A percentile compares a stretch with the other conserved stretches of the same genome.
Conservation (phyloP, 1,284 basidiomycete genomes). For the Ustilago curta region DNA sequence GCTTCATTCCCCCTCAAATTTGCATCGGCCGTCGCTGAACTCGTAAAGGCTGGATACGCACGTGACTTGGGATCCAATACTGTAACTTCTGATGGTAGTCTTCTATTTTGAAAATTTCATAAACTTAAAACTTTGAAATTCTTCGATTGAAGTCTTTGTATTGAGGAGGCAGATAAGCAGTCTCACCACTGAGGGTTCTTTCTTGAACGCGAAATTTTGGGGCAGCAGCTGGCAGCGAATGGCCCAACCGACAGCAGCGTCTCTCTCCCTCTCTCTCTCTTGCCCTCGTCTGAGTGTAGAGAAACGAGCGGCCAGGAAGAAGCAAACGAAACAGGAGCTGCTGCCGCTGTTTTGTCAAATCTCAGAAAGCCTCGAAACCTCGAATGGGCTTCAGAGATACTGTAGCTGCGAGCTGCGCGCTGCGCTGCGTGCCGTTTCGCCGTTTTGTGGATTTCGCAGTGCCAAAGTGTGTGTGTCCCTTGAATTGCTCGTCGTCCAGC, state of each 20-base stretch:
- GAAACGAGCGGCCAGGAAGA: not conserved
- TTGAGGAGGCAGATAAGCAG: not conserved
- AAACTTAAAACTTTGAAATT: too few species aligned
- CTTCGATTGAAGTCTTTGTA: not conserved
- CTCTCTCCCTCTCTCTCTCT: too few species aligned
- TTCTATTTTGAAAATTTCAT: not conserved
- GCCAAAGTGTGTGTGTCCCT: slow-evolving; percentile 14
- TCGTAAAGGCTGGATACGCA: too few species aligned
- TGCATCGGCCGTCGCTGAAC: not conserved
- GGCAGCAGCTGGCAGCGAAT: not conserved
- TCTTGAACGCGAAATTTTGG: not conserved
- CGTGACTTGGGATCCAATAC: slow-evolving; percentile 3
- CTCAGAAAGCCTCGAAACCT: slow-evolving; percentile 5
- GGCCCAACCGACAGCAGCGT: not conserved
- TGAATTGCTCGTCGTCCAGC: slow-evolving; percentile 17
- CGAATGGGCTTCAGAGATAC: slow-evolving; percentile 1
- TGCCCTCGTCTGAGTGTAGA: too few species aligned
- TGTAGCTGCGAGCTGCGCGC: not conserved
- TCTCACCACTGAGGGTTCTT: not conserved
- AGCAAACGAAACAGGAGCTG: slow-evolving; percentile 1
- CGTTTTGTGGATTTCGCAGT: not conserved
- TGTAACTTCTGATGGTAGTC: not conserved
- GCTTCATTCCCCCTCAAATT: too few species aligned
- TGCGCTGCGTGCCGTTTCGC: not conserved
- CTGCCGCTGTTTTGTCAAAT: slow-evolving; percentile 3